These are phyloP conservation scores for Ceratocystiopsis sp. DNA, from an alignment of 2,329 filamentous ascomycete species.

Conservation along the genomic window DNA sequence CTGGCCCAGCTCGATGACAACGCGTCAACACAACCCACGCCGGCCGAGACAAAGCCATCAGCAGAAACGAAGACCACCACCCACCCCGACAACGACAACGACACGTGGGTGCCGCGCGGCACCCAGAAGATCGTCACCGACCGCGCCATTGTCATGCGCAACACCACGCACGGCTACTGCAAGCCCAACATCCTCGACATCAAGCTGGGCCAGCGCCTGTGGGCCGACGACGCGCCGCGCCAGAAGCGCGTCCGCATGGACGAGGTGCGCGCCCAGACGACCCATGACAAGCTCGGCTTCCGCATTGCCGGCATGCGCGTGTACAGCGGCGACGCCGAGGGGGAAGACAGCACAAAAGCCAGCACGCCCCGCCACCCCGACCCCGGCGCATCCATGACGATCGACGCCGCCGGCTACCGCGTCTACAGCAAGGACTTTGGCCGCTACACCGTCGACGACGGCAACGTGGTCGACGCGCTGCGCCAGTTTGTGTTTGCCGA, in stretches of 20 bases:
- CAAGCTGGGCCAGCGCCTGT: slow-evolving; percentile 74
- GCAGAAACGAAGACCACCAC: neutral
- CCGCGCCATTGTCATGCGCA: slow-evolving; percentile 68
- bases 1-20: slow-evolving; percentile 30
- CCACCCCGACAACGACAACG: slow-evolving; percentile 3
- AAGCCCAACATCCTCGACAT: slow-evolving; percentile 83
- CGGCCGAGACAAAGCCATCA: slow-evolving; percentile 12
- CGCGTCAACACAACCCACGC: slow-evolving; percentile 22
- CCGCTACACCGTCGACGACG: slow-evolving; percentile 30
- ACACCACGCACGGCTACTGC: slow-evolving; percentile 64
- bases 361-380: slow-evolving; percentile 21
- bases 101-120: slow-evolving; percentile 30
- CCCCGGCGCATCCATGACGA: slow-evolving; percentile 11
- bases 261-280: slow-evolving; percentile 40
- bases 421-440: slow-evolving; percentile 50
- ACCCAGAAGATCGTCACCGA: slow-evolving; percentile 54
- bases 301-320: slow-evolving; percentile 49
- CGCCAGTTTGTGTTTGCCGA: slow-evolving; percentile 41
- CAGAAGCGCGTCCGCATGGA: slow-evolving; percentile 45
- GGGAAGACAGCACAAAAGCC: slow-evolving; percentile 13
- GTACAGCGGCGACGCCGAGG: slow-evolving; percentile 34
- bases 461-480: slow-evolving; percentile 37
- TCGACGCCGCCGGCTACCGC: slow-evolving; percentile 37
- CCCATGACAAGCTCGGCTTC: slow-evolving; percentile 42
- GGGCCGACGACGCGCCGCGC: slow-evolving; percentile 54